Base-by-base conservation (phyloP, 805 yeast species). In the Soucietia sequanensis region DNA sequence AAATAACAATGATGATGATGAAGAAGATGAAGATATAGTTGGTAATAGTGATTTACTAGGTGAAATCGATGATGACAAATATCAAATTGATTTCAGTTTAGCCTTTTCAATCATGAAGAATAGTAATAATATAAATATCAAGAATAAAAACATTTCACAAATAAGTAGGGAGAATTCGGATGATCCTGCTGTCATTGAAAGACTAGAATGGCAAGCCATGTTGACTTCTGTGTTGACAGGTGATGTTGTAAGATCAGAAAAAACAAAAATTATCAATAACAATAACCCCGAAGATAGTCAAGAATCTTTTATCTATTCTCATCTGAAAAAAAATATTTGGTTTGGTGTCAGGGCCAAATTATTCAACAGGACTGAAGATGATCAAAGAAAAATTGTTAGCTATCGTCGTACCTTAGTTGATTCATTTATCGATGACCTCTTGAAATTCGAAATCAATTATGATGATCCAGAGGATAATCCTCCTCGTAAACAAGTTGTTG, bases 131-230 rank as follows among this genome's bases (percentile, higher is more conserved):
- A 50, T 63, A 38, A 63, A 46, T 42, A 58, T 56, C 29, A 64
- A 25, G 46, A 58, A 0, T 19, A 56, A 55, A 60, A 65, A 46
- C 50, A 56, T 51, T 32, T 59, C 48, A 30, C 71, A 44, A 56
- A 56, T 68, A 43, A 48, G 61, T 47, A 39, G 55, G 46, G 75
- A 59, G 61, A 60, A 39, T 17, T 54, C 61, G 14, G 70, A 65
- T 31, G 72, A 69, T 44, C 72, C 75, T 1, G 63, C 65, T 10
- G 79, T 82, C 6, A 50, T 80, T 8, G 97, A 89, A 53, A 72
- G 98, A 31, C 66, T 90, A 9, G 96, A 89, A 60, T 93, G 99
- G 99, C 98, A 93, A 60, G 77, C 91, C 0, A 88, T 93, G 95
- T 70, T 93, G 31, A 75, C 85, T 8, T 75, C 89, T 3, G 98